phyloP scores from a whole-genome alignment of 2,329 filamentous ascomycete genomes.

The Neopestalotiopsis sp. region DNA sequence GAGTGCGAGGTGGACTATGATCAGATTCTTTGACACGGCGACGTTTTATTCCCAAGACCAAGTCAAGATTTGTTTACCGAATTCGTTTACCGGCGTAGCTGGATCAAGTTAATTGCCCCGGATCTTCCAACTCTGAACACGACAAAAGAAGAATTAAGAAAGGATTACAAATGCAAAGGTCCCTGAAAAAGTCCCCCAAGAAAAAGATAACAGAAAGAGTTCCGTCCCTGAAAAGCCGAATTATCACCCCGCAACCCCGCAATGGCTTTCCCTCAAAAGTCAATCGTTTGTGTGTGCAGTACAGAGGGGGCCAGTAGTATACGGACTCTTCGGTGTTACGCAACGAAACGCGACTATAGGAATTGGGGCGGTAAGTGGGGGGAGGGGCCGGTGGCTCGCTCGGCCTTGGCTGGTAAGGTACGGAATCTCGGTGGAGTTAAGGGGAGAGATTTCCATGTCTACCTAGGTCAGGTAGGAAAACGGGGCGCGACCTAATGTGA shows the following conservation, averaged over 20 bases:
- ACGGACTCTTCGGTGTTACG: conserved; percentile 3
- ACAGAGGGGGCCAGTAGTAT: conserved; percentile 4
- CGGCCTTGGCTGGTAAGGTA: neutral
- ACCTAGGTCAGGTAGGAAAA: neutral
- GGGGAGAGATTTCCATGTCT: neutral
- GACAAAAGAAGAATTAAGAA: neutral
- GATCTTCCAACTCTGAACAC: neutral
- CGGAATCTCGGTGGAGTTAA: neutral
- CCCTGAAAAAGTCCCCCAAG: neutral
- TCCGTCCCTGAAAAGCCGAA: too few relatives aligned
- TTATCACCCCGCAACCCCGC: conserved; percentile 13
- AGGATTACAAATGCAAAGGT: neutral
- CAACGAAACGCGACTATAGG: neutral
- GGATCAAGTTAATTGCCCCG: too few relatives aligned
- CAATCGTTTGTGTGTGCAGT: neutral
- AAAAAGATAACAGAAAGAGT: neutral
- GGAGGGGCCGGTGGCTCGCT: conserved; percentile 16
- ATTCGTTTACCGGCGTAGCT: too few relatives aligned
- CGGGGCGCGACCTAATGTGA: neutral
- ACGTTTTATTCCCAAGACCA: too few relatives aligned
- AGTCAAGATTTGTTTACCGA: too few relatives aligned
- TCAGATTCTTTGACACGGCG: too few relatives aligned
- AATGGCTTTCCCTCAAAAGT: neutral
- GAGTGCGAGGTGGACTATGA: neutral
- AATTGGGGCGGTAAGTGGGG: conserved; percentile 14